These are phyloP conservation scores for Hymenoscyphus albidus DNA, from an alignment of 2,329 filamentous ascomycete species.

Conservation along the genomic window DNA sequence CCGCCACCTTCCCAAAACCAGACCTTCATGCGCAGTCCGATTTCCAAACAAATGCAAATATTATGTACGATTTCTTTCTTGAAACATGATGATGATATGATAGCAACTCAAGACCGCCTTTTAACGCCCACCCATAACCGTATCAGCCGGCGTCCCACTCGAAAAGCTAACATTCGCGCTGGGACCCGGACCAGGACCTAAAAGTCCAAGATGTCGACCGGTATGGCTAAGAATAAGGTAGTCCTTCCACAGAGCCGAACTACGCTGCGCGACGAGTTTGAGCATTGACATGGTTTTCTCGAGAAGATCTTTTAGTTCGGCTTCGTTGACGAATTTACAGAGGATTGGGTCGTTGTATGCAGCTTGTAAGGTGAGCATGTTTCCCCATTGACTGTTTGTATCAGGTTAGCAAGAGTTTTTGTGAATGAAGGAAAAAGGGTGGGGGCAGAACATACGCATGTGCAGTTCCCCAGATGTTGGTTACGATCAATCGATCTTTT, in stretches of 20 bases:
- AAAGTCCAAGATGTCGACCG: constrained; percentile 23
- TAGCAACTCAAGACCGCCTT: neutral
- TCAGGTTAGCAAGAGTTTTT: constrained; percentile 23
- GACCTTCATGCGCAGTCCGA: neutral
- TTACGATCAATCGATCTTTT: constrained; percentile 71
- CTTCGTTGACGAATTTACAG: constrained; percentile 51
- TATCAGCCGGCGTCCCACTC: constrained; percentile 20
- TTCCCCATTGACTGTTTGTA: constrained; percentile 80
- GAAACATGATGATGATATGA: neutral
- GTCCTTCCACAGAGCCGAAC: constrained; percentile 71
- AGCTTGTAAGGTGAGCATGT: constrained; percentile 84
- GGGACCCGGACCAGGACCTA: constrained; percentile 7
- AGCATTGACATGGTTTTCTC: constrained; percentile 74
- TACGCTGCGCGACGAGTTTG: constrained; percentile 62
- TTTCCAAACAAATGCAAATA: neutral
- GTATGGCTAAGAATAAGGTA: constrained; percentile 61
- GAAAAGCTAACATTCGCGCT: constrained; percentile 21
- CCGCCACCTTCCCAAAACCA: neutral
- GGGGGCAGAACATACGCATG: constrained; percentile 71
- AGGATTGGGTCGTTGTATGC: constrained; percentile 67
- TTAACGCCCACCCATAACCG: constrained; percentile 10
- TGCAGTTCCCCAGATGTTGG: constrained; percentile 93
- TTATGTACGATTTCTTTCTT: neutral
- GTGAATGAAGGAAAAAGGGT: too few species aligned
- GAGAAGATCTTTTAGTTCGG: constrained; percentile 58